A percentile compares a stretch with the other conserved stretches of the same genome.
phyloP scores from a whole-genome alignment of 352 stramenopile species.

The Blastocystis sp. region DNA sequence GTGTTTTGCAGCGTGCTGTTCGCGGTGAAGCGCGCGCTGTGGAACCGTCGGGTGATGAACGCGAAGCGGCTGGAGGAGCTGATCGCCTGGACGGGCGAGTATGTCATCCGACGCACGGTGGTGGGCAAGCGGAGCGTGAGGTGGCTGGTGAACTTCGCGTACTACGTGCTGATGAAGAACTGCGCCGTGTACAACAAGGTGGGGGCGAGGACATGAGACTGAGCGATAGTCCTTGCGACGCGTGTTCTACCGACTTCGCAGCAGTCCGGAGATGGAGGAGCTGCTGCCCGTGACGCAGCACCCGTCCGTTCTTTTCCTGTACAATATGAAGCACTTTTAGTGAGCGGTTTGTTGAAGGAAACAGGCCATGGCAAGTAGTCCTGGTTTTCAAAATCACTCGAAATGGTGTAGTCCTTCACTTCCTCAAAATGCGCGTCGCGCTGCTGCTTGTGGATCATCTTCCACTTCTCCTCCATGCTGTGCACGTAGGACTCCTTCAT shows the following conservation, averaged over 20 bases:
- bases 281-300: neutral
- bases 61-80: neutral
- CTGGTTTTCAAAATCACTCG: conserved; percentile 21
- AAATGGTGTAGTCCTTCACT: neutral
- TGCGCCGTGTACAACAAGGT: too few species aligned
- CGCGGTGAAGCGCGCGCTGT: neutral
- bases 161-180: too few species aligned
- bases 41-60: neutral
- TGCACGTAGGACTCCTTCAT: neutral
- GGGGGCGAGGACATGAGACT: too few species aligned
- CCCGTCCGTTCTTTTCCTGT: neutral
- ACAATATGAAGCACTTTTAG: too few species aligned
- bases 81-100: neutral
- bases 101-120: neutral
- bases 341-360: conserved; percentile 6
- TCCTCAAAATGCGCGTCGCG: conserved; percentile 11
- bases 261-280: neutral
- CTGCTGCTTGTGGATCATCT: neutral
- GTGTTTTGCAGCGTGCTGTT: neutral
- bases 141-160: too few species aligned
- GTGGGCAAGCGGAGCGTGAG: neutral
- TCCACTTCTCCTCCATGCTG: conserved; percentile 29
- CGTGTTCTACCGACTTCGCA: too few species aligned
- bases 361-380: neutral
- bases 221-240: too few species aligned